Evolutionary conservation across 2,329 filamentous ascomycete species (phyloP).

Genomic region (Pseudopyricularia cyperi): DNA sequence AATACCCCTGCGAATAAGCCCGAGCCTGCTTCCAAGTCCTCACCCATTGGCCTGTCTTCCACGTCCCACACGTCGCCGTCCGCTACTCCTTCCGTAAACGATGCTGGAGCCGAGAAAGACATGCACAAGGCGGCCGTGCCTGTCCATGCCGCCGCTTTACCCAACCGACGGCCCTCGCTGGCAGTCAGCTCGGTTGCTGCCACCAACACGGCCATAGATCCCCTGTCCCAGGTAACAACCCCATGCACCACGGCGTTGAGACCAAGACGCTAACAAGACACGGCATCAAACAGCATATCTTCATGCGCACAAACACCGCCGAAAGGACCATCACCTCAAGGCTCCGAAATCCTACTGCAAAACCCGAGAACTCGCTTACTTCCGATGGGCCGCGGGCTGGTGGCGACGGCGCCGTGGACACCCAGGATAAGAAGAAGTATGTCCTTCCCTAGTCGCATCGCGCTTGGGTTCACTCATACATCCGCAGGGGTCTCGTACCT

Average conservation of each 20-base stretch:
- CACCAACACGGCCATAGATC: constrained; percentile 12
- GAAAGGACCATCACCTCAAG: constrained; percentile 33
- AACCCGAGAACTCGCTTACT: constrained; percentile 34
- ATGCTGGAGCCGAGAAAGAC: constrained; percentile 3
- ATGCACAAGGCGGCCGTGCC: neutral
- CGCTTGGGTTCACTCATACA: constrained; percentile 7
- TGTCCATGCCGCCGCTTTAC: constrained; percentile 2
- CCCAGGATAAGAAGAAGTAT: constrained; percentile 53
- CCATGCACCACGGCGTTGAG: neutral
- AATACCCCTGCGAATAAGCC: neutral
- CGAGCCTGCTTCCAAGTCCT: neutral
- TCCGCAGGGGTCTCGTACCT: neutral
- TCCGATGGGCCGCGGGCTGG: neutral
- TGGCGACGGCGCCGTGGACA: constrained; percentile 18
- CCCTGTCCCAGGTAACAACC: constrained; percentile 14
- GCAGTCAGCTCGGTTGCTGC: neutral
- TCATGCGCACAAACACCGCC: constrained; percentile 55
- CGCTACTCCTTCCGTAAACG: constrained; percentile 6
- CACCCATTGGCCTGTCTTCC: neutral
- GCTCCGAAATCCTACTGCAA: constrained; percentile 10
- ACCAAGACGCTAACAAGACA: neutral
- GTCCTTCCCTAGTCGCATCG: constrained; percentile 9
- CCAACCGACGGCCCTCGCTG: neutral
- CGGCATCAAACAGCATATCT: constrained; percentile 34
- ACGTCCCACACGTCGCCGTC: neutral